Evolutionary conservation across 148 eudicot genomes (phyloP).

Genomic region (Rhododendron mucronatum): DNA sequence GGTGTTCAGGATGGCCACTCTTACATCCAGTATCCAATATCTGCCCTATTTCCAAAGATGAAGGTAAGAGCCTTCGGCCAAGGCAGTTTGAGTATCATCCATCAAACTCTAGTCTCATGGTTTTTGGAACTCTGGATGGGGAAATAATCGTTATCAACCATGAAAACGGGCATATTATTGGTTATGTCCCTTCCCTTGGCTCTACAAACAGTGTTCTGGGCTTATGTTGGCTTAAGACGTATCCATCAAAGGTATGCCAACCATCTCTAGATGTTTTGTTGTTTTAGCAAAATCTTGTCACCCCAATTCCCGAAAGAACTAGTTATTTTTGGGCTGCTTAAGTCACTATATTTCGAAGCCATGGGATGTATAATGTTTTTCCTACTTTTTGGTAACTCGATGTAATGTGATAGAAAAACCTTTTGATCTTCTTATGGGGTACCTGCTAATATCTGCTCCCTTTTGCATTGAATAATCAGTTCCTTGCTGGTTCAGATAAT

Average conservation of each 20-base stretch:
- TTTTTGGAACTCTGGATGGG: constrained; percentile 78
- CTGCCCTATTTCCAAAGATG: constrained; percentile 30
- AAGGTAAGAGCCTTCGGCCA: constrained; percentile 47
- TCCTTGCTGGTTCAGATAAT: constrained; percentile 75
- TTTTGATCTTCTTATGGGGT: neutral
- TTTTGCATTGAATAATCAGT: constrained; percentile 30
- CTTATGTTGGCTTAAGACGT: constrained; percentile 77
- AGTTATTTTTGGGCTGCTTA: neutral
- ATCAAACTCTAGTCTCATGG: constrained; percentile 59
- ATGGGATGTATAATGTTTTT: too few relatives aligned
- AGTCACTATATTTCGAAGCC: too few relatives aligned
- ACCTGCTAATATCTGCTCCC: constrained; percentile 1
- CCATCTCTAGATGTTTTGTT: neutral
- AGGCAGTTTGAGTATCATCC: constrained; percentile 94
- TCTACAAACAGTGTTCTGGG: constrained; percentile 53
- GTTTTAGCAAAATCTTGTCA: neutral
- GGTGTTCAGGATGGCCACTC: constrained; percentile 51
- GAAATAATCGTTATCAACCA: constrained; percentile 73
- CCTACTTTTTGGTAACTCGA: neutral
- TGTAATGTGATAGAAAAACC: neutral
- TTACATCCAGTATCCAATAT: constrained; percentile 41
- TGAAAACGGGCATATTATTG: constrained; percentile 46
- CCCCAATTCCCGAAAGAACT: neutral
- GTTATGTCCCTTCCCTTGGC: constrained; percentile 45
- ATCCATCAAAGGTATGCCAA: constrained; percentile 61